Conservation (phyloP, 179 eudicot genomes). For the Silene noctiflora region DNA sequence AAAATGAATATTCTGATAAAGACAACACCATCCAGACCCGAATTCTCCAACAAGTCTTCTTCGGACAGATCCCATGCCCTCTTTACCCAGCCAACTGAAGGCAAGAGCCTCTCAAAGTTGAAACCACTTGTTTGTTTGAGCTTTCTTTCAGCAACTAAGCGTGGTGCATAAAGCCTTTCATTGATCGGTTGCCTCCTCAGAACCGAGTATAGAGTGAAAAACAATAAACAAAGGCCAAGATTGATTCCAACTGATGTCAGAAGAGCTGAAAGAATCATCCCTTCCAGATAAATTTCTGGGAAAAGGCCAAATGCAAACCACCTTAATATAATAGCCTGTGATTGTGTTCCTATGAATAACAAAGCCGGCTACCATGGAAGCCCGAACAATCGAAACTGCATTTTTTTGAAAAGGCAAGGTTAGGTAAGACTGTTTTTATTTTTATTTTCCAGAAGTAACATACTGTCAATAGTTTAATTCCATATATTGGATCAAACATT, state of each 20-base stretch:
- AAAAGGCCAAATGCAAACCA: constrained; percentile 15
- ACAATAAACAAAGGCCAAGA: constrained; percentile 67
- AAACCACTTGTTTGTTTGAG: constrained; percentile 37
- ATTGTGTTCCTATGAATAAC: constrained; percentile 6
- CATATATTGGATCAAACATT: no score
- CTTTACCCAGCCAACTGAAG: constrained; percentile 74
- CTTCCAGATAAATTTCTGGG: constrained; percentile 17
- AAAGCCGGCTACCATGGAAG: constrained; percentile 2
- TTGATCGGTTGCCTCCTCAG: constrained; percentile 67
- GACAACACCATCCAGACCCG: constrained; percentile 90
- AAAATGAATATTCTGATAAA: constrained; percentile 70
- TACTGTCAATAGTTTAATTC: no score
- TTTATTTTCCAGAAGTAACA: no score
- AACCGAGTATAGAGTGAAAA: constrained; percentile 63
- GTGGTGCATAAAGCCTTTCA: constrained; percentile 65
- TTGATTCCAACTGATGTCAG: constrained; percentile 92
- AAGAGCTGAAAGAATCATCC: constrained; percentile 90
- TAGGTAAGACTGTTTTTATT: neutral
- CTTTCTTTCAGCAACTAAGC: constrained; percentile 63
- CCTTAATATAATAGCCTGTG: neutral
- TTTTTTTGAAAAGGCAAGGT: neutral
- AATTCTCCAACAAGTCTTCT: constrained; percentile 58
- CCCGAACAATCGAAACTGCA: constrained; percentile 15
- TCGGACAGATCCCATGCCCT: constrained; percentile 86
- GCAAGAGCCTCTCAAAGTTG: constrained; percentile 56